phyloP scores from a whole-genome alignment of 208 protist species.

The Leishmania tarentolae region DNA sequence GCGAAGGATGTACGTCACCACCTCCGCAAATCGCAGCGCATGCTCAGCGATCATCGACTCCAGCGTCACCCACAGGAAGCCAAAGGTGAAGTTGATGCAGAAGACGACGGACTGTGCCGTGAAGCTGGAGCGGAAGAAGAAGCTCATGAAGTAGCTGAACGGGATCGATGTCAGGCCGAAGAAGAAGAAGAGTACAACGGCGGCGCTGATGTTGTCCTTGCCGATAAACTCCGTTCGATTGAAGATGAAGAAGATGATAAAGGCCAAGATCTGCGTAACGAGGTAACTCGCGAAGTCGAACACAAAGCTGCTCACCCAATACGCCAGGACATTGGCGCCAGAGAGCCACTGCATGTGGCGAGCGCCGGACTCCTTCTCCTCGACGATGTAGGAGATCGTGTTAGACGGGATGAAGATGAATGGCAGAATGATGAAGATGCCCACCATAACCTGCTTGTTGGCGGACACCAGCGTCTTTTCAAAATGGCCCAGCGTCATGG shows the following conservation, averaged over 20 bases:
- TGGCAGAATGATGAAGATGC: slow-evolving; percentile 81
- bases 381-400: slow-evolving; percentile 77
- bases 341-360: slow-evolving; percentile 87
- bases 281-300: slow-evolving; percentile 78
- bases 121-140: slow-evolving; percentile 79
- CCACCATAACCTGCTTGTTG: slow-evolving; percentile 62
- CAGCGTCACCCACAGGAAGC: slow-evolving; percentile 79
- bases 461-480: slow-evolving; percentile 55
- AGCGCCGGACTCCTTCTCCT: slow-evolving; percentile 73
- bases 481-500: slow-evolving; percentile 63
- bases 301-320: slow-evolving; percentile 81
- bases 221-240: slow-evolving; percentile 71
- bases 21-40: slow-evolving; percentile 49
- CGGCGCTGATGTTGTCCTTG: slow-evolving; percentile 42
- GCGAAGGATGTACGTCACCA: slow-evolving; percentile 57
- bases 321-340: slow-evolving; percentile 63
- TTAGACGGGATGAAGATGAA: slow-evolving; percentile 86
- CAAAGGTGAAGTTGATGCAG: slow-evolving; percentile 80
- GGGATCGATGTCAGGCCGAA: slow-evolving; percentile 74
- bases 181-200: slow-evolving; percentile 70
- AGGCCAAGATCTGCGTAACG: slow-evolving; percentile 55
- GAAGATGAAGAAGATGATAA: slow-evolving; percentile 75
- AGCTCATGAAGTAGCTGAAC: slow-evolving; percentile 76
- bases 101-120: slow-evolving; percentile 79
- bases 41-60: slow-evolving; percentile 64